These are phyloP conservation scores for Boechera divaricarpa DNA, from an alignment of 345 rosid species.

Conservation along the genomic window DNA sequence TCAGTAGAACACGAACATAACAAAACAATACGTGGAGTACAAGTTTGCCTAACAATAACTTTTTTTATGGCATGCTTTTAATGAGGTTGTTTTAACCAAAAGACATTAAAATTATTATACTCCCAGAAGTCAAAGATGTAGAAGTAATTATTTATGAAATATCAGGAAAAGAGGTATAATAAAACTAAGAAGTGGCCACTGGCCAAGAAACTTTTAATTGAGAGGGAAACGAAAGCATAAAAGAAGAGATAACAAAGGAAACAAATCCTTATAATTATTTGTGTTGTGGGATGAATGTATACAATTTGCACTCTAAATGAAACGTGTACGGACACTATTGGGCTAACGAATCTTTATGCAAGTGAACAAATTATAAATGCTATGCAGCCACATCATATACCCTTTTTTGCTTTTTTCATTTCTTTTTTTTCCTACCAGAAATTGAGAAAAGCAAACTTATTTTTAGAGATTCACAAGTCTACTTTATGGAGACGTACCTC, in stretches of 20 bases:
- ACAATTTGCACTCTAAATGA: slow-evolving; percentile 36
- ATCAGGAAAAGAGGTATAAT: not conserved
- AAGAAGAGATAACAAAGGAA: slow-evolving; percentile 36
- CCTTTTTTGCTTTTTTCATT: slow-evolving; percentile 13
- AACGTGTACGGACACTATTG: slow-evolving; percentile 41
- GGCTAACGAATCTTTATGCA: slow-evolving; percentile 41
- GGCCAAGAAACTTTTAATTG: slow-evolving; percentile 21
- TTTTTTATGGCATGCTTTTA: not conserved
- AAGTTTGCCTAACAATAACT: slow-evolving; percentile 7
- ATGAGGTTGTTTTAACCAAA: not conserved
- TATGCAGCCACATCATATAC: slow-evolving; percentile 28
- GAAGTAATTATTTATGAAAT: slow-evolving; percentile 9
- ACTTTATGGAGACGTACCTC: slow-evolving; percentile 13
- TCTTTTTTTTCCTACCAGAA: not conserved
- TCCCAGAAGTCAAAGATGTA: not conserved
- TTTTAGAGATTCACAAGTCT: slow-evolving; percentile 21
- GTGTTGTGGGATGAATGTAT: not conserved
- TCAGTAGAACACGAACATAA: not conserved
- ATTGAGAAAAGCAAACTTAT: slow-evolving; percentile 16
- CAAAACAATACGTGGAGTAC: slow-evolving; percentile 22
- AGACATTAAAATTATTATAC: slow-evolving; percentile 1
- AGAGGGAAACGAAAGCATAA: slow-evolving; percentile 28
- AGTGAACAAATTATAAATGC: slow-evolving; percentile 43
- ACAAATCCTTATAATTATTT: not conserved
- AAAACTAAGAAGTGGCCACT: slow-evolving; percentile 15